Conservation (phyloP, 352 stramenopile species). For the Blastocystis sp. region DNA sequence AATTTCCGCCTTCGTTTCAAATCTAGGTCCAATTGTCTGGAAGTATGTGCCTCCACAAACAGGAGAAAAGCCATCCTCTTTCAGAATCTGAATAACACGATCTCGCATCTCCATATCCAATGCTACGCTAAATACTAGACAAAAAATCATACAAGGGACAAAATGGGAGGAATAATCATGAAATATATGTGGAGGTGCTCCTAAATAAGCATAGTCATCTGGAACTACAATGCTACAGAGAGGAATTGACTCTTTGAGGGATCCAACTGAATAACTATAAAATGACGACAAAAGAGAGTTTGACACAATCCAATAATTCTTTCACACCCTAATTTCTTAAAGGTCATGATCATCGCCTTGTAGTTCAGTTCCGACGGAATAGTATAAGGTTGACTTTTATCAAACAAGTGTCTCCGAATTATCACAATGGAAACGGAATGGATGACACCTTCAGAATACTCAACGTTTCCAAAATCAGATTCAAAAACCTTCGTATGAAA, state of each 20-base stretch:
- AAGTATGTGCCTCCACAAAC: conserved; percentile 20
- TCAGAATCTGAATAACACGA: conserved; percentile 1
- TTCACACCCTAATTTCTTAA: conserved; percentile 11
- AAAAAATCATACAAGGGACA: conserved; percentile 25
- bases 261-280: conserved; percentile 61
- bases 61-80: conserved; percentile 1
- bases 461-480: conserved; percentile 43
- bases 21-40: conserved; percentile 47
- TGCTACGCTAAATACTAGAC: not conserved
- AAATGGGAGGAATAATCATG: conserved; percentile 15
- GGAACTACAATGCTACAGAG: conserved; percentile 50
- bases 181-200: not conserved
- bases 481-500: not conserved
- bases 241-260: conserved; percentile 48
- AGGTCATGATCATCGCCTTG: conserved; percentile 50
- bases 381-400: not conserved
- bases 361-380: conserved; percentile 51
- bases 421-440: not conserved
- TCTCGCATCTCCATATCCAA: conserved; percentile 17
- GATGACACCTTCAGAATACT: conserved; percentile 1
- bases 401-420: conserved; percentile 36
- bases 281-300: not conserved
- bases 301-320: conserved; percentile 35
- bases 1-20: conserved; percentile 67
- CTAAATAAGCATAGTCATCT: conserved; percentile 63